Evolutionary conservation across 2,329 filamentous ascomycete species (phyloP).

Genomic region (Phyllosticta citrichinensis): DNA sequence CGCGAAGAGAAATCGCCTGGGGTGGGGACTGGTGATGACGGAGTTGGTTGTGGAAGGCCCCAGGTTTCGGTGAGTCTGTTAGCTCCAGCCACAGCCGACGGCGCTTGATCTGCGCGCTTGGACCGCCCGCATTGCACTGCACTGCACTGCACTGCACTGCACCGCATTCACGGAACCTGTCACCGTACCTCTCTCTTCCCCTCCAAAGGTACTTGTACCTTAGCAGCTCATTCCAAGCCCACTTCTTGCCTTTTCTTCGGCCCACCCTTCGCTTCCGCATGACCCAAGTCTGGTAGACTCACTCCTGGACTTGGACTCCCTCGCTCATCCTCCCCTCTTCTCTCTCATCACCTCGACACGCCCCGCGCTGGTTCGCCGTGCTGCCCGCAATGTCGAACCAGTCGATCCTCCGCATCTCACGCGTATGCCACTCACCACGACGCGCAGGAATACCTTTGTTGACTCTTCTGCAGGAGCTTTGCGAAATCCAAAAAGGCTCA

Average conservation of each 20-base stretch:
- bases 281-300: not conserved
- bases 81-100: slow-evolving; percentile 3
- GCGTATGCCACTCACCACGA: slow-evolving; percentile 42
- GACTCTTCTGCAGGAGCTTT: slow-evolving; percentile 55
- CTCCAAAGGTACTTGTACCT: not conserved
- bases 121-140: not conserved
- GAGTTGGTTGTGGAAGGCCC: not conserved
- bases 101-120: not conserved
- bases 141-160: too few relatives aligned
- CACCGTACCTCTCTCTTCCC: not conserved
- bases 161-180: not conserved
- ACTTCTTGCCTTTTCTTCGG: not conserved
- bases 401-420: slow-evolving; percentile 78
- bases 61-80: not conserved
- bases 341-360: not conserved
- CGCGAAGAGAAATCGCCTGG: not conserved
- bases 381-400: slow-evolving; percentile 59
- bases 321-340: not conserved
- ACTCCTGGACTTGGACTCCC: not conserved
- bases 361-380: not conserved
- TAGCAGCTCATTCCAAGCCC: not conserved
- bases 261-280: not conserved
- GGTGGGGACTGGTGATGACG: not conserved
- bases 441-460: slow-evolving; percentile 10
- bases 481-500: slow-evolving; percentile 70